These are phyloP conservation scores for Gastrolobium villosum DNA, from an alignment of 306 rosid genomes.

Conservation along the genomic window DNA sequence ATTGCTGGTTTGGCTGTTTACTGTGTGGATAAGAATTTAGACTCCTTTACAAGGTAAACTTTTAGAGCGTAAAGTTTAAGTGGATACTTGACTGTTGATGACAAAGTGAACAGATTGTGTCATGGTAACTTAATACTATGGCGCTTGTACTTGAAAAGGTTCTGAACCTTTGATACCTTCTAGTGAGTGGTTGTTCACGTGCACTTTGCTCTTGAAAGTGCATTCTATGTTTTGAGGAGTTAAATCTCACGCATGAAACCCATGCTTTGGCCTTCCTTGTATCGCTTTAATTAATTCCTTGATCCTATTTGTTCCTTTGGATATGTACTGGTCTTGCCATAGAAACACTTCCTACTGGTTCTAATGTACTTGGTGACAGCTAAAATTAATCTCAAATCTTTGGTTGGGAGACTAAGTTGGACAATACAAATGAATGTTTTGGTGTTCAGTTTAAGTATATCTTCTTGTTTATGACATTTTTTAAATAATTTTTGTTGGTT, in stretches of 20 bases:
- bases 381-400: slow-evolving; percentile 17
- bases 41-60: not conserved
- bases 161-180: slow-evolving; percentile 26
- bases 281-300: slow-evolving; percentile 25
- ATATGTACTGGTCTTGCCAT: not conserved
- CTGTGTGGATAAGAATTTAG: not conserved
- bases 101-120: not conserved
- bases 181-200: not conserved
- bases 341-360: slow-evolving; percentile 12
- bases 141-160: slow-evolving; percentile 18
- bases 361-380: not conserved
- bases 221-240: not conserved
- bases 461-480: slow-evolving; percentile 6
- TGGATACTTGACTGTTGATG: not conserved
- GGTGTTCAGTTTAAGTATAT: not conserved
- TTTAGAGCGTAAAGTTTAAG: not conserved
- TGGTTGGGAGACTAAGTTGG: not conserved
- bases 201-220: slow-evolving; percentile 1
- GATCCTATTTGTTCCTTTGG: slow-evolving; percentile 23
- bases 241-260: not conserved
- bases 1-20: slow-evolving; percentile 12
- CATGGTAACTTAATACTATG: not conserved
- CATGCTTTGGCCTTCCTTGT: slow-evolving; percentile 11
- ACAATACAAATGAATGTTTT: slow-evolving; percentile 8
- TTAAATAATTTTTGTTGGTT: not conserved